A percentile compares a stretch with the other conserved stretches of the same genome.
phyloP scores from a whole-genome alignment of 2,329 filamentous ascomycete genomes.

The Claviceps quebecensis region DNA sequence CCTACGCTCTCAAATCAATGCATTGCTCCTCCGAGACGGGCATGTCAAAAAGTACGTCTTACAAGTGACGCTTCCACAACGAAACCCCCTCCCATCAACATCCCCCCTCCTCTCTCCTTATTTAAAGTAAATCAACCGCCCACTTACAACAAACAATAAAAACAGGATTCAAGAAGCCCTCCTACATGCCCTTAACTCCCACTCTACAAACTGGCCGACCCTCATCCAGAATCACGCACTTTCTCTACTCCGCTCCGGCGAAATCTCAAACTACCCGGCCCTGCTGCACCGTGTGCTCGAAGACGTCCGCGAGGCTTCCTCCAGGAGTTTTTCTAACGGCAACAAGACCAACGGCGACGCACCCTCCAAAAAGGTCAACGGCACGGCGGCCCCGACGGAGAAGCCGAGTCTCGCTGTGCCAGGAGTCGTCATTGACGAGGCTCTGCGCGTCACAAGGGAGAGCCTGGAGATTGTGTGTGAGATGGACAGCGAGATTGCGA shows the following conservation, averaged over 20 bases:
- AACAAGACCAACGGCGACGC: slow-evolving; percentile 22
- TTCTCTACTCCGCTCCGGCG: slow-evolving; percentile 43
- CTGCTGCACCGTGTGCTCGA: slow-evolving; percentile 47
- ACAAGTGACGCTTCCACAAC: not conserved
- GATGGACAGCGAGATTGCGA: slow-evolving; percentile 17
- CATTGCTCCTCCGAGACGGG: slow-evolving; percentile 41
- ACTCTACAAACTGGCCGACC: slow-evolving; percentile 49
- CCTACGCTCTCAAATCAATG: slow-evolving; percentile 48
- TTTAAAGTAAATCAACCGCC: not conserved
- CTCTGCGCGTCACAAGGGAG: slow-evolving; percentile 44
- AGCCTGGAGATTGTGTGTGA: slow-evolving; percentile 38
- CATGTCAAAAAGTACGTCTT: slow-evolving; percentile 40
- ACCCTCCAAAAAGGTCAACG: slow-evolving; percentile 13
- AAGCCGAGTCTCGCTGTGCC: slow-evolving; percentile 39
- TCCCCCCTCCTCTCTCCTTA: not conserved
- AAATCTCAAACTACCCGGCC: slow-evolving; percentile 45
- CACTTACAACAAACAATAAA: slow-evolving; percentile 12
- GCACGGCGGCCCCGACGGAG: slow-evolving; percentile 10
- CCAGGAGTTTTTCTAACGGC: slow-evolving; percentile 16
- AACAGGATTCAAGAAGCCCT: slow-evolving; percentile 46
- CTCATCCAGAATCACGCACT: slow-evolving; percentile 45
- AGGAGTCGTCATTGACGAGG: slow-evolving; percentile 44
- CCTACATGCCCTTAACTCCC: slow-evolving; percentile 46
- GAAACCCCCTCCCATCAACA: not conserved
- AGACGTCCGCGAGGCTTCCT: slow-evolving; percentile 40